These are phyloP conservation scores for Meira miltonrushii DNA, from an alignment of 1,284 basidiomycete genomes.

Conservation along the genomic window DNA sequence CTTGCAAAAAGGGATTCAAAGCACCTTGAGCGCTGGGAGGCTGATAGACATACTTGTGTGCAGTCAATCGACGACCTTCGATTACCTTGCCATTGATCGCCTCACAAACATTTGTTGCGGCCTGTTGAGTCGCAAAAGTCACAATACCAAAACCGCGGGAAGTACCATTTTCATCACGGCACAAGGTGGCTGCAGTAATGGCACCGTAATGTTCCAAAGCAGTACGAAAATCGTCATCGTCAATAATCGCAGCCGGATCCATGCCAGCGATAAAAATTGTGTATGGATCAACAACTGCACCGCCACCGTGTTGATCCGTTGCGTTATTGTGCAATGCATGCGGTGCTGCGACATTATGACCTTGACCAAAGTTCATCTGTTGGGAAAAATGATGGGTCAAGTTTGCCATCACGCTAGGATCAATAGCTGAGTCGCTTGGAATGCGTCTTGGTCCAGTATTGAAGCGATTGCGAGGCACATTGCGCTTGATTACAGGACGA, in stretches of 20 bases:
- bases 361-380: neutral
- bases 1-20: neutral
- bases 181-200: constrained; percentile 15
- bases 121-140: constrained; percentile 13
- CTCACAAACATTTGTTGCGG: constrained; percentile 14
- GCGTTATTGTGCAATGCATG: neutral
- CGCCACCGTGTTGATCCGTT: neutral
- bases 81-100: constrained; percentile 20
- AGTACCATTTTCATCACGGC: constrained; percentile 17
- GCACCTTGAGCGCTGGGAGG: neutral
- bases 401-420: neutral
- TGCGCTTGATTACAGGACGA: constrained; percentile 23
- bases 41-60: constrained; percentile 15
- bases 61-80: constrained; percentile 19
- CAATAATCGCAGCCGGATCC: constrained; percentile 14
- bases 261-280: constrained; percentile 21
- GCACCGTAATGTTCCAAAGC: constrained; percentile 21
- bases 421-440: constrained; percentile 13
- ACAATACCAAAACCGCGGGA: constrained; percentile 24
- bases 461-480: constrained; percentile 30
- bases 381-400: neutral
- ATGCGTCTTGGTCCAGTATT: constrained; percentile 26
- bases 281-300: neutral
- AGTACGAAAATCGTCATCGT: constrained; percentile 16
- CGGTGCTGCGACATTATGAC: neutral